These are phyloP conservation scores for Nannochloropsis gaditana DNA, from an alignment of 108 stramenopile genomes.

Conservation along the genomic window DNA sequence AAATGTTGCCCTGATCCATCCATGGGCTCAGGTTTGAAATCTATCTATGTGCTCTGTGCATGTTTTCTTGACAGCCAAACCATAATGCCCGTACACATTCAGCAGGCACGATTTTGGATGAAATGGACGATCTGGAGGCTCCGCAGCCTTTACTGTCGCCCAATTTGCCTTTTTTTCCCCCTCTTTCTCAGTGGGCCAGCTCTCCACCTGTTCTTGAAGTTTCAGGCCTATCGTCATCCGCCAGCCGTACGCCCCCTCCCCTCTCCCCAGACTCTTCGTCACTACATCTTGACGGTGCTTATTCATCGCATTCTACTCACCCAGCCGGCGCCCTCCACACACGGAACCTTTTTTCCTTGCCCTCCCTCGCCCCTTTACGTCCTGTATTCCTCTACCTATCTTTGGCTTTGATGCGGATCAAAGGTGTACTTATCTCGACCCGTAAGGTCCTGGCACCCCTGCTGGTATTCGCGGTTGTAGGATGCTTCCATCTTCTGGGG, in stretches of 20 bases:
- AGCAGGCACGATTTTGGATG: neutral
- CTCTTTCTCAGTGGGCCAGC: neutral
- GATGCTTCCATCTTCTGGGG: neutral
- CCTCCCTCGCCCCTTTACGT: neutral
- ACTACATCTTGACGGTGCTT: too few species aligned
- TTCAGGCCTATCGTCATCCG: too few species aligned
- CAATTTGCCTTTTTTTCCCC: neutral
- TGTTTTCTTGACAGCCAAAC: too few species aligned
- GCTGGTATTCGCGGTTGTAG: neutral
- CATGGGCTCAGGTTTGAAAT: too few species aligned
- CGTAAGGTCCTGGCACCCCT: neutral
- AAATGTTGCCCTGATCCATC: too few species aligned
- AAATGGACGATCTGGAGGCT: neutral
- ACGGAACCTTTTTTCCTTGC: neutral
- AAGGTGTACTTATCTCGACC: neutral
- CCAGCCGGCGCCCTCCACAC: neutral
- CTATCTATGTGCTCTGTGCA: too few species aligned
- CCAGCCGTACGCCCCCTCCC: too few species aligned
- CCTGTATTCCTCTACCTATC: neutral
- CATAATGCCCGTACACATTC: too few species aligned
- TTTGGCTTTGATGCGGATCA: neutral
- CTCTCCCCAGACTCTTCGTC: too few species aligned
- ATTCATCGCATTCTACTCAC: too few species aligned
- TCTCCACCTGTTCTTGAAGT: too few species aligned
- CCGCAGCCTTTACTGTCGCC: neutral